Evolutionary conservation across 2,329 filamentous ascomycete genomes (phyloP).

Genomic region (Bipolaris sorokiniana): DNA sequence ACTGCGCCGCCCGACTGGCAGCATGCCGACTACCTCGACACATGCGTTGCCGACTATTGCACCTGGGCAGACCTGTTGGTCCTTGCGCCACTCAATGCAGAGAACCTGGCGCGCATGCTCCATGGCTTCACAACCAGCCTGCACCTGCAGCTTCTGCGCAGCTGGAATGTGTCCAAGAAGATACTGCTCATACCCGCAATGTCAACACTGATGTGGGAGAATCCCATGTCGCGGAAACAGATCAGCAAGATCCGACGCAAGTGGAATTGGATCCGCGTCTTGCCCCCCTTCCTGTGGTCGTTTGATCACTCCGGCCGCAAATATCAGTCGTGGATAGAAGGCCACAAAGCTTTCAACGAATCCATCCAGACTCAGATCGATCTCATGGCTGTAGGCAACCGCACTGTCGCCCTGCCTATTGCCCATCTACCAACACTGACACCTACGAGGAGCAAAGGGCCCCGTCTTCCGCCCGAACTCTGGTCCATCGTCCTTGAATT

Average conservation of each 20-base stretch:
- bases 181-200: conserved; percentile 87
- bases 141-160: conserved; percentile 78
- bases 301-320: conserved; percentile 65
- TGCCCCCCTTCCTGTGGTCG: conserved; percentile 82
- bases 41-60: conserved; percentile 71
- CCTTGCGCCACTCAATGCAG: conserved; percentile 82
- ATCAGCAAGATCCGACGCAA: conserved; percentile 81
- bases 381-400: conserved; percentile 74
- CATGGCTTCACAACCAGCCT: conserved; percentile 82
- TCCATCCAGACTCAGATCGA: conserved; percentile 80
- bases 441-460: conserved; percentile 47
- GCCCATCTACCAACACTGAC: conserved; percentile 43
- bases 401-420: conserved; percentile 57
- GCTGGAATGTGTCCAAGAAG: conserved; percentile 86
- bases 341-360: conserved; percentile 72
- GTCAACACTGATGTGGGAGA: conserved; percentile 88
- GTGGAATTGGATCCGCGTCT: conserved; percentile 85
- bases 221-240: conserved; percentile 86
- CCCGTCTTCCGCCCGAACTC: conserved; percentile 76
- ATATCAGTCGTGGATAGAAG: conserved; percentile 58
- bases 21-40: conserved; percentile 46
- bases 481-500: conserved; percentile 89
- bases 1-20: conserved; percentile 30
- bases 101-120: conserved; percentile 86
- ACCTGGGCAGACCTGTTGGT: conserved; percentile 89